Conservation (phyloP, 2,329 filamentous ascomycete species). For the Tolypocladium pustulatum region DNA sequence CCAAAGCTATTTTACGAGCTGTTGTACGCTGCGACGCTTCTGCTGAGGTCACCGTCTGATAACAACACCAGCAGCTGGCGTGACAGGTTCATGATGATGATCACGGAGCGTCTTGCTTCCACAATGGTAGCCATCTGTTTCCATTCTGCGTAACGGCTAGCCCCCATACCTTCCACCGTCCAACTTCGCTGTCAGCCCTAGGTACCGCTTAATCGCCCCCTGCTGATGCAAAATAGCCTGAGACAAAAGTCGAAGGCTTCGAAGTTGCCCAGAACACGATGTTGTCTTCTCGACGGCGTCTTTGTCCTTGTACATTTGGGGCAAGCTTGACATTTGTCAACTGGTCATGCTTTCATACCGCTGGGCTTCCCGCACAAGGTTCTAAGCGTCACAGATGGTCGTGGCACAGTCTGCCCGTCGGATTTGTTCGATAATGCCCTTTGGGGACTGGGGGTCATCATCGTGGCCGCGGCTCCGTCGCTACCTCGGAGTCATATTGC, state of each 20-base stretch:
- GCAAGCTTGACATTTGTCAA: not conserved
- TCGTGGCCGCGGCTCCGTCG: not conserved
- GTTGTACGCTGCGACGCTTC: not conserved
- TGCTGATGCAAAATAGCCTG: not conserved
- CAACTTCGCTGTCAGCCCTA: not conserved
- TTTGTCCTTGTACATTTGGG: not conserved
- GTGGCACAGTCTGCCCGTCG: not conserved
- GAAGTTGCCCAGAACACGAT: not conserved
- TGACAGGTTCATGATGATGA: not conserved
- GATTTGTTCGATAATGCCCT: not conserved
- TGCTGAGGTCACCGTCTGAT: not conserved
- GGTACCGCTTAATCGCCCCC: not conserved
- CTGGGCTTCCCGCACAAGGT: not conserved
- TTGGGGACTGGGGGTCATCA: not conserved
- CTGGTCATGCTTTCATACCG: not conserved
- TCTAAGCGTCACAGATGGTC: not conserved
- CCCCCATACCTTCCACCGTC: slow-evolving; percentile 1
- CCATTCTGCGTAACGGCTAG: not conserved
- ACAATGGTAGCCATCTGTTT: not conserved
- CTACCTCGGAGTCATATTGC: not conserved
- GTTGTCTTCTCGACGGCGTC: not conserved
- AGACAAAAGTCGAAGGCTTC: not conserved
- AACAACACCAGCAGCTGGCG: not conserved
- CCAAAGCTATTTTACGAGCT: not conserved
- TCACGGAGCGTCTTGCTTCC: not conserved